Evolutionary conservation across 1,139 yeast species (phyloP).

Genomic region (Lodderomyces beijingensis): DNA sequence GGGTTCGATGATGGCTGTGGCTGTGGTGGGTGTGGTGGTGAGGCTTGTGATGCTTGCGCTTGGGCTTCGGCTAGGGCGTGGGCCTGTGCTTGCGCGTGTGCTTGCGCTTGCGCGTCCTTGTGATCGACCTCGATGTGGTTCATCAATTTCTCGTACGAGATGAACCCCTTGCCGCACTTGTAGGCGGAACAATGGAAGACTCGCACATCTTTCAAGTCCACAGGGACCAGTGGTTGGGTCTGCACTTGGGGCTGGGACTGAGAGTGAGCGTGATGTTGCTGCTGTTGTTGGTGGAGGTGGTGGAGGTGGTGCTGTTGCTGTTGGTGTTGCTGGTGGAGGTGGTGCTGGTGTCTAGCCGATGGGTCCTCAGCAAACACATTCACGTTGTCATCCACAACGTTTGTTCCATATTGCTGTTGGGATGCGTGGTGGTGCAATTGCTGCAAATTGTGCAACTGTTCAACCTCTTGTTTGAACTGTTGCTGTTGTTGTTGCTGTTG

Average conservation of each 20-base stretch:
- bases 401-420: constrained; percentile 4
- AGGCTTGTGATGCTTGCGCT: constrained; percentile 1
- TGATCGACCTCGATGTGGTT: constrained; percentile 11
- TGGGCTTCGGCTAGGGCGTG: constrained; percentile 1
- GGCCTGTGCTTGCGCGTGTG: neutral
- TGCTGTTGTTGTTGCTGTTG: constrained; percentile 2
- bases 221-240: neutral
- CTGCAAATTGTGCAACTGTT: constrained; percentile 1
- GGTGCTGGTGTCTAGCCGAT: neutral
- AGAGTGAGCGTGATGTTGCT: neutral
- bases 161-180: constrained; percentile 14
- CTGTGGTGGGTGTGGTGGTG: constrained; percentile 1
- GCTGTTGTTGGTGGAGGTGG: neutral
- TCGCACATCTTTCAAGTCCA: constrained; percentile 12
- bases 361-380: constrained; percentile 5
- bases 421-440: constrained; percentile 1
- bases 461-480: constrained; percentile 1
- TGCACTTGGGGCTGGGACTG: constrained; percentile 2
- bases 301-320: constrained; percentile 1
- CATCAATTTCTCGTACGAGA: constrained; percentile 12
- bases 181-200: constrained; percentile 15
- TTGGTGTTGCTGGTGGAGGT: constrained; percentile 1
- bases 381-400: constrained; percentile 5
- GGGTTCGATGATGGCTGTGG: too few species aligned
- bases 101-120: constrained; percentile 1